These are phyloP conservation scores for Gaeumannomyces sp. DNA, from an alignment of 2,329 filamentous ascomycete species.

Conservation along the genomic window DNA sequence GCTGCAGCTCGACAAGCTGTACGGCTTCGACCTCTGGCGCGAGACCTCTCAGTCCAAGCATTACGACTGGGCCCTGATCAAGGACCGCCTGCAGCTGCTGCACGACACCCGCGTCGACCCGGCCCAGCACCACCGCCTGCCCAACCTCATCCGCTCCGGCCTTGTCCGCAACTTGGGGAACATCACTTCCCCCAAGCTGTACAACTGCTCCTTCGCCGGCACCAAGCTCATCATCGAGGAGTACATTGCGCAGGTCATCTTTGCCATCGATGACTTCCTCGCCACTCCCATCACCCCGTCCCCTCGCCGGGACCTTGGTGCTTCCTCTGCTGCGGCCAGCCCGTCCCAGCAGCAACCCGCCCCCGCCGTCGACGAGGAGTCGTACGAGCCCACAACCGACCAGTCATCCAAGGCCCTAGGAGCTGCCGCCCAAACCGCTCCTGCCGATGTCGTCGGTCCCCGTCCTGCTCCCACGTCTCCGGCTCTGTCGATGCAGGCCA, in stretches of 20 bases:
- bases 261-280: slow-evolving; percentile 72
- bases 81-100: slow-evolving; percentile 66
- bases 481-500: slow-evolving; percentile 4
- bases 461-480: neutral
- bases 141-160: slow-evolving; percentile 74
- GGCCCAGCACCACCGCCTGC: slow-evolving; percentile 34
- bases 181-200: slow-evolving; percentile 74
- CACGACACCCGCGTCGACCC: slow-evolving; percentile 58
- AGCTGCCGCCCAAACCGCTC: too few species aligned
- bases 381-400: neutral
- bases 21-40: slow-evolving; percentile 66
- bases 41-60: slow-evolving; percentile 50
- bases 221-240: slow-evolving; percentile 89
- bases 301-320: neutral
- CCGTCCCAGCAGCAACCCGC: neutral
- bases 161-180: slow-evolving; percentile 84
- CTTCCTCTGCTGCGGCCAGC: too few species aligned
- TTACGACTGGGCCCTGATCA: slow-evolving; percentile 83
- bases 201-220: slow-evolving; percentile 78
- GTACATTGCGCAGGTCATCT: slow-evolving; percentile 79
- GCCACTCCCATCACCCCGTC: slow-evolving; percentile 46
- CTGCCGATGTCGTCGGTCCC: neutral
- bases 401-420: neutral
- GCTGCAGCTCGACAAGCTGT: slow-evolving; percentile 70
- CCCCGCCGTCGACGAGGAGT: slow-evolving; percentile 2